These are phyloP conservation scores for Carex kokanica DNA, from an alignment of 176 grass and related monocot species.

Conservation along the genomic window DNA sequence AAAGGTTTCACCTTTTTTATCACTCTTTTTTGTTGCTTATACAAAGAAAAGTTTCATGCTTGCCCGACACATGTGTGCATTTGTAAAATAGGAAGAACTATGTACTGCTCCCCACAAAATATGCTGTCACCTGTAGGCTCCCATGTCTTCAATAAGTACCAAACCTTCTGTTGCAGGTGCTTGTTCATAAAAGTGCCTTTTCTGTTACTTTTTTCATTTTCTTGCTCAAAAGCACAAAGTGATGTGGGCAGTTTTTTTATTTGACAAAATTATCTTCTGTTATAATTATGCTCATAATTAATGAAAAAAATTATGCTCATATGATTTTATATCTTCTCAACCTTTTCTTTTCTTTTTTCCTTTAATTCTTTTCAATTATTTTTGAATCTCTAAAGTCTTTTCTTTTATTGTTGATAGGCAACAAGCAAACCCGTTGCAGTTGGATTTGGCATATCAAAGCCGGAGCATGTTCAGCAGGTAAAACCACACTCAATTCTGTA, in stretches of 20 bases:
- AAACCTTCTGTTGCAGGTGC: neutral
- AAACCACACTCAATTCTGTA: neutral
- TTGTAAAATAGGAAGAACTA: neutral
- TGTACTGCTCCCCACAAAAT: neutral
- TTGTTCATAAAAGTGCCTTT: neutral
- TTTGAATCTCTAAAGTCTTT: neutral
- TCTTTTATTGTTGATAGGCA: constrained; percentile 40
- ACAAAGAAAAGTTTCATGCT: neutral
- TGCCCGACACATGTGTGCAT: neutral
- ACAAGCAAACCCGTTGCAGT: constrained; percentile 89
- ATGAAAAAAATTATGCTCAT: too few relatives aligned
- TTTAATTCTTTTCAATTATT: neutral
- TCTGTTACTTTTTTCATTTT: neutral
- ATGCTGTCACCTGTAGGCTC: neutral
- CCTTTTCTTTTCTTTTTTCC: neutral
- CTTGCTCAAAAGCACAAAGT: neutral
- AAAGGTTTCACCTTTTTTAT: constrained; percentile 40
- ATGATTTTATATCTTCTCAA: neutral
- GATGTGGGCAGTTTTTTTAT: neutral
- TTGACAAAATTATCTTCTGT: neutral
- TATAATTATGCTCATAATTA: neutral
- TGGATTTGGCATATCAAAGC: constrained; percentile 86
- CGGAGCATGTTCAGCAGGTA: constrained; percentile 93
- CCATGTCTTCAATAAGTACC: neutral
- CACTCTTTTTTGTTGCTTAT: neutral